Conservation (phyloP, 164 flowering plant genomes). For the Magnolia kwangsiensis region DNA sequence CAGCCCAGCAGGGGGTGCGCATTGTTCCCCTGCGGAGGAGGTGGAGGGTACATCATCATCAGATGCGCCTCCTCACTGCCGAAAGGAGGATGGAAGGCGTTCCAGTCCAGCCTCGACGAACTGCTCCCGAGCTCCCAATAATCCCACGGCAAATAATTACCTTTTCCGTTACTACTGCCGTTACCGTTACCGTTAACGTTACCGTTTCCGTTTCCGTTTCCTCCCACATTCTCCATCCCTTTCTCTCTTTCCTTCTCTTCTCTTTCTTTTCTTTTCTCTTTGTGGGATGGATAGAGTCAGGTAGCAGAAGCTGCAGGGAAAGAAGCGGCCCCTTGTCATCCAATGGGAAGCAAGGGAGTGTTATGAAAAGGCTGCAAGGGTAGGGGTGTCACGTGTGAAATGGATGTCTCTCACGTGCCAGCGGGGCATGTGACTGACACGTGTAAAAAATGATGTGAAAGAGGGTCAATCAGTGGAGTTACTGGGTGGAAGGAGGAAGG, state of each 20-base stretch:
- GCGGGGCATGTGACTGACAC: not conserved
- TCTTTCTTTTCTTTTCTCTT: not conserved
- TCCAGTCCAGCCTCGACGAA: too few relatives aligned
- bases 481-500: not conserved
- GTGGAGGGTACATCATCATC: not conserved
- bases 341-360: not conserved
- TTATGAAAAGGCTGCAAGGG: not conserved
- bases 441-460: not conserved
- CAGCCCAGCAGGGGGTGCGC: conserved; percentile 14
- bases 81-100: not conserved
- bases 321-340: not conserved
- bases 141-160: not conserved
- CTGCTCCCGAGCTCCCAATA: not conserved
- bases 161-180: not conserved
- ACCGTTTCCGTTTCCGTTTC: not conserved
- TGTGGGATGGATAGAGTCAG: not conserved
- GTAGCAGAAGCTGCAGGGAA: not conserved
- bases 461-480: not conserved
- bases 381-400: not conserved
- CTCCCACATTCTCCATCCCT: not conserved
- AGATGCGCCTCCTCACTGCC: not conserved
- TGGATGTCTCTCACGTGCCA: not conserved
- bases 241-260: not conserved
- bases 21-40: not conserved
- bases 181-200: not conserved